These are phyloP conservation scores for Begonia loranthoides DNA, from an alignment of 306 rosid genomes.

Conservation along the genomic window DNA sequence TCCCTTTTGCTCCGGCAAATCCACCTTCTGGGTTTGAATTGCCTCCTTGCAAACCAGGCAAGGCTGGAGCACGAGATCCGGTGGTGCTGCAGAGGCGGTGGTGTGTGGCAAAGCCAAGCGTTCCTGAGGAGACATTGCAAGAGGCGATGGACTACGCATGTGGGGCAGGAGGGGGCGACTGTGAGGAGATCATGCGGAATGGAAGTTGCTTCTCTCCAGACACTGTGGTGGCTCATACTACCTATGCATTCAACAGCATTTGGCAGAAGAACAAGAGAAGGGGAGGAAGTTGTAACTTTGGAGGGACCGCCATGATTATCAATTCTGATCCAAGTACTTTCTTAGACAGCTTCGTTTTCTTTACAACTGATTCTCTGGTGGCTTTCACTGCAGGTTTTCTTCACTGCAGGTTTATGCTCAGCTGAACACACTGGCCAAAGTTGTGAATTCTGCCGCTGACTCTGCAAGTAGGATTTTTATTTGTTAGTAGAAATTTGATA, in stretches of 20 bases:
- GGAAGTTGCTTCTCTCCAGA: slow-evolving; percentile 67
- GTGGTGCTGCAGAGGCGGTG: slow-evolving; percentile 41
- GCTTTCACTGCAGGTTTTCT: slow-evolving; percentile 58
- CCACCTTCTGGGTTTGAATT: slow-evolving; percentile 31
- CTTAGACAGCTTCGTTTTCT: background rate
- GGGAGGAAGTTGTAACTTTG: slow-evolving; percentile 87
- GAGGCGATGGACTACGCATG: slow-evolving; percentile 81
- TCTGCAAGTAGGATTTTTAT: background rate
- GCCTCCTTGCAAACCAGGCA: slow-evolving; percentile 61
- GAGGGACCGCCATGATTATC: slow-evolving; percentile 83
- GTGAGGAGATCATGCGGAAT: slow-evolving; percentile 42
- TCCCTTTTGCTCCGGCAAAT: slow-evolving; percentile 36
- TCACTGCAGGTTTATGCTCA: slow-evolving; percentile 57
- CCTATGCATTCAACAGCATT: slow-evolving; percentile 80
- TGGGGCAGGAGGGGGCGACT: slow-evolving; percentile 79
- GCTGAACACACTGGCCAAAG: slow-evolving; percentile 11
- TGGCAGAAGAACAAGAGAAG: slow-evolving; percentile 89
- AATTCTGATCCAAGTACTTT: slow-evolving; percentile 76
- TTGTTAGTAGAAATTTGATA: background rate
- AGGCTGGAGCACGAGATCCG: slow-evolving; percentile 38
- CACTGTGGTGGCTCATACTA: slow-evolving; percentile 70
- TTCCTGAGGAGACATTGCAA: slow-evolving; percentile 61
- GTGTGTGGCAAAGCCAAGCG: slow-evolving; percentile 95
- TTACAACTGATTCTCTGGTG: background rate
- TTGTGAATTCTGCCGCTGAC: background rate